These are phyloP conservation scores for Fusarium compactum DNA, from an alignment of 2,329 filamentous ascomycete species.

Conservation along the genomic window DNA sequence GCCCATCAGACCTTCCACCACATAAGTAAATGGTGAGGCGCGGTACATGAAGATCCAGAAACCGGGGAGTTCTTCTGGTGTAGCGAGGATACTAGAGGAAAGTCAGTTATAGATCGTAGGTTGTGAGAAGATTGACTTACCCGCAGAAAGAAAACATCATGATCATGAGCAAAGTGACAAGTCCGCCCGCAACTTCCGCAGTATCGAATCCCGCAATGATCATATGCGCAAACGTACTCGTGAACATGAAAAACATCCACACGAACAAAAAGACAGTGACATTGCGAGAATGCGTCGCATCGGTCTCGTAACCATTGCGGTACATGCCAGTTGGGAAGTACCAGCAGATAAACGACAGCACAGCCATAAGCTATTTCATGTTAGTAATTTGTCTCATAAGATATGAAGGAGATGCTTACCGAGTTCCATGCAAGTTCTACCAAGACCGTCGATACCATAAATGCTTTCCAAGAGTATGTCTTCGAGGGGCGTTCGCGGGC, in stretches of 20 bases:
- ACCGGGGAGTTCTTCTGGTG: conserved; percentile 70
- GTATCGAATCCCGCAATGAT: conserved; percentile 72
- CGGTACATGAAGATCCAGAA: conserved; percentile 87
- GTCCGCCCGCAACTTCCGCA: conserved; percentile 72
- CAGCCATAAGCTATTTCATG: conserved; percentile 46
- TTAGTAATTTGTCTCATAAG: neutral
- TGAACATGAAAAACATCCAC: conserved; percentile 73
- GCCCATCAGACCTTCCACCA: conserved; percentile 74
- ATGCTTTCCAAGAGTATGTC: conserved; percentile 76
- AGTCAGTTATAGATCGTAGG: neutral
- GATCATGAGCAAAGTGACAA: conserved; percentile 74
- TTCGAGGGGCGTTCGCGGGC: conserved; percentile 75
- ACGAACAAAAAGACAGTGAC: conserved; percentile 73
- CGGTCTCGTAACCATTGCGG: conserved; percentile 65
- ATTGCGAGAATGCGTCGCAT: conserved; percentile 61
- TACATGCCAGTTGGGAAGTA: conserved; percentile 77
- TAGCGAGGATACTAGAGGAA: conserved; percentile 67
- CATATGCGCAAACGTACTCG: conserved; percentile 74
- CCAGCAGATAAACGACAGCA: conserved; percentile 73
- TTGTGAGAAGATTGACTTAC: conserved; percentile 59
- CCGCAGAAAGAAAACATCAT: conserved; percentile 73
- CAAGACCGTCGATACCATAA: conserved; percentile 70
- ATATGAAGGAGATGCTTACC: conserved; percentile 53
- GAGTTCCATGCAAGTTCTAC: conserved; percentile 78
- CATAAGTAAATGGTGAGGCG: conserved; percentile 79